Base-by-base conservation (phyloP, 1,284 basidiomycete genomes). In the Pseudozyma hubeiensis region DNA sequence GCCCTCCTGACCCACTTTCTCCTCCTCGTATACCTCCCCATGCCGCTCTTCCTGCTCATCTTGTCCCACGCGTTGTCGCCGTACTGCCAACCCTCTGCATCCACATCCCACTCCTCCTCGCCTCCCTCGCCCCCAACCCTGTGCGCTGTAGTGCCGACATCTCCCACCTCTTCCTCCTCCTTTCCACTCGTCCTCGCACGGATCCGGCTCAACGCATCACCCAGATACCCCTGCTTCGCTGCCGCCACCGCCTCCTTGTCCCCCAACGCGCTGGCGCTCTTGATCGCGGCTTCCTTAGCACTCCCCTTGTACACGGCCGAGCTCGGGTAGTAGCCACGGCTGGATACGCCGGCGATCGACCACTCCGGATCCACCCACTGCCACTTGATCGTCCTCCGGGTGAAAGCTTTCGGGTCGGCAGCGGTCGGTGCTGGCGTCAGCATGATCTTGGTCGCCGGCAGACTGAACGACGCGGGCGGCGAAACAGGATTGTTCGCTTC, bases 61-160 rank as follows among this genome's bases (percentile, higher is more conserved):
- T 87, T 89, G 79, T 97, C 94, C 95, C 95, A 97, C 82, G 96
- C 95, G 85, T 97, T 97, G 80, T 96, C 95, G 4, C 91, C 92
- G 82, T 94, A 97, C 34, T 94, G 89, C 94, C 94, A 97, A 0
- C 94, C 94, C 63, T 96, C 93, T 1, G 87, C 81, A 82, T 97
- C 94, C 0, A 94, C 96, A 39, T 74, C 71, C 70, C 65, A 75
- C 17, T 61, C 67, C 9, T 57, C 49, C 7, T 59, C 62, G 14
- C 19, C 35, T n/a, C 24, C 44, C 2, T 47, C 53, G 0, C 35
- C 49, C 10, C 17, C 37, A 11, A 62, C 47, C 16, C 56, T 53
- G 3, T 62, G 53, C n/a, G 48, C 69, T 0, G 69, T 63, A 0
- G 69, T 51, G 3, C 64, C 69, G 1, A 72, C 69, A 48, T 72